A percentile compares a stretch with the other conserved stretches of the same genome.
phyloP scores from a whole-genome alignment of 2,329 filamentous ascomycete species.

The Cladobotryum protrusum region DNA sequence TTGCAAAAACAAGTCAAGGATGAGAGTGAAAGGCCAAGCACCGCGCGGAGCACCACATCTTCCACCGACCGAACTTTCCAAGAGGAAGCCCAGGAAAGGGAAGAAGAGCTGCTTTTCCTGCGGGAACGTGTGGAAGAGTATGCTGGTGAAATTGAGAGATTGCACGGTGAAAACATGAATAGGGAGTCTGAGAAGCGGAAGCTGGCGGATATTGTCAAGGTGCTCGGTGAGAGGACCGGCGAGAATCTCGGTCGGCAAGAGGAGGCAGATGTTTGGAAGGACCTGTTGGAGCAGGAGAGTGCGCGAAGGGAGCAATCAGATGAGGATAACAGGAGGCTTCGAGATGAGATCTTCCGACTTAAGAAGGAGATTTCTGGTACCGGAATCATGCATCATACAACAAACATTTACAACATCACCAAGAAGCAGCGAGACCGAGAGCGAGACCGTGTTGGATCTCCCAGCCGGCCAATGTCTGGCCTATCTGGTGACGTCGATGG shows the following conservation, averaged over 20 bases:
- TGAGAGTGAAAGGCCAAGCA: constrained; percentile 56
- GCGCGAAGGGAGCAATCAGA: constrained; percentile 83
- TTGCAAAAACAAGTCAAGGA: constrained; percentile 73
- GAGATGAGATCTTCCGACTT: constrained; percentile 75
- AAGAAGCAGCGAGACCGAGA: constrained; percentile 38
- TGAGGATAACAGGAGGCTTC: constrained; percentile 76
- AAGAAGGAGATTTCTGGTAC: constrained; percentile 48
- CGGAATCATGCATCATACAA: constrained; percentile 47
- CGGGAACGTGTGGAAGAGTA: constrained; percentile 82
- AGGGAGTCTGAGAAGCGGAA: constrained; percentile 82
- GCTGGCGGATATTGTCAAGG: constrained; percentile 70
- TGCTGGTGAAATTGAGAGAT: constrained; percentile 73
- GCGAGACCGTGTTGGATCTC: constrained; percentile 39
- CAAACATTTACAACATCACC: constrained; percentile 60
- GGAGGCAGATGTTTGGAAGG: constrained; percentile 85
- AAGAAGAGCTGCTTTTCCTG: constrained; percentile 80
- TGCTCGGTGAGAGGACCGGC: constrained; percentile 43
- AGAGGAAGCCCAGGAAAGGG: constrained; percentile 60
- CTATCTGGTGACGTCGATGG: constrained; percentile 46
- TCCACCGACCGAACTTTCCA: constrained; percentile 54
- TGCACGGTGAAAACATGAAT: constrained; percentile 69
- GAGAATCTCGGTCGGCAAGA: constrained; percentile 50
- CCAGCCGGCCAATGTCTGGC: constrained; percentile 44
- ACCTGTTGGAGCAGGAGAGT: constrained; percentile 87
- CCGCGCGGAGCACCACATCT: constrained; percentile 49